Base-by-base conservation (phyloP, 2,329 filamentous ascomycete genomes). In the Leptographium procerum region DNA sequence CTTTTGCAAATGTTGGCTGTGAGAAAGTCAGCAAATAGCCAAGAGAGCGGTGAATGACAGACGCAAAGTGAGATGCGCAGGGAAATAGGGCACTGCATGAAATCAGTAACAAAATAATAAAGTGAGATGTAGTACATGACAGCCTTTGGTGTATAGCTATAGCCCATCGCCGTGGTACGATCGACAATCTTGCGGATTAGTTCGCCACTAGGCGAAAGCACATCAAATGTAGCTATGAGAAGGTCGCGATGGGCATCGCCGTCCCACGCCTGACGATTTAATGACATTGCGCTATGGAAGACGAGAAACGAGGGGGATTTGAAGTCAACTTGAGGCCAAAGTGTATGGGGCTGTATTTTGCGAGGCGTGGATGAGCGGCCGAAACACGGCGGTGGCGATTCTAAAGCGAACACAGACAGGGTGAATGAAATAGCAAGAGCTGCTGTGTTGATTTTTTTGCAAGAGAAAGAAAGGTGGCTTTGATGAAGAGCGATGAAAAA, bases 1-100 rank as follows among this genome's bases (percentile, higher is more conserved):
- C 56, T 71, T 72, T 57, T 72, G 70, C 0, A 72, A 61, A 24
- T 72, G 70, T 64, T 72, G 70, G 1, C 70, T 71, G 45, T 22
- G 16, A 16, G 14, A 1, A 19, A n/a, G 13, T 52, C 19, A 55
- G 33, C 13, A 5, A 28, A 40, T 53, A 24, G 50, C 22, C n/a
- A 3, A 36, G 5, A 40, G 24, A 55, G 19, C 10, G 16, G n/a
- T 7, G 29, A 45, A 43, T 2, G 34, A 26, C 24, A 31, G 8
- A 24, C 22, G 53, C 14, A n/a, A 51, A 56, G 14, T 34, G 29
- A 53, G 33, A 34, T 33, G 19, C 28, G 48, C 28, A 48, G 43
- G 28, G 14, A 28, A 29, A 51, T 19, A 55, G 34, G n/a, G n/a
- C 33, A n/a, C 29, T 16, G 45, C 8, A 28, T 16, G 8, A 4